These are phyloP conservation scores for Cercospora sojina DNA, from an alignment of 2,329 filamentous ascomycete species.

Conservation along the genomic window DNA sequence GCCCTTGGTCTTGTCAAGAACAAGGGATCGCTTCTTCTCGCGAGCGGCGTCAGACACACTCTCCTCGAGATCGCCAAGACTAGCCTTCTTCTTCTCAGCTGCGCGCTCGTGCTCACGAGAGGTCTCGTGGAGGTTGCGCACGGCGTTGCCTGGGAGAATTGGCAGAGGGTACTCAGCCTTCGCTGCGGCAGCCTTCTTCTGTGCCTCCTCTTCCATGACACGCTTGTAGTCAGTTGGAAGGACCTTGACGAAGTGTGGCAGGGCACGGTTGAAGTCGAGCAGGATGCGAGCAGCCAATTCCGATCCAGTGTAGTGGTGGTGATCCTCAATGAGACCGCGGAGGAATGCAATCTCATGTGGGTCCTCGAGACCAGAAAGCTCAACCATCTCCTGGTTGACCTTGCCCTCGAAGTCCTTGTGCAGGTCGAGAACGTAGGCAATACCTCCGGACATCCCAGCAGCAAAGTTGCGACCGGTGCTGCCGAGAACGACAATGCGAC, in stretches of 20 bases:
- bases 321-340: constrained; percentile 88
- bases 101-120: constrained; percentile 57
- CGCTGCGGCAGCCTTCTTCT: constrained; percentile 81
- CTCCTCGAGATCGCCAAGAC: constrained; percentile 81
- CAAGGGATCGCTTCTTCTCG: constrained; percentile 85
- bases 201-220: constrained; percentile 79
- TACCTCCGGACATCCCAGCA: constrained; percentile 97
- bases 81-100: constrained; percentile 68
- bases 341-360: constrained; percentile 86
- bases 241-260: constrained; percentile 89
- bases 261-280: constrained; percentile 89
- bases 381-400: constrained; percentile 97
- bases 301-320: constrained; percentile 96
- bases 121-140: constrained; percentile 54
- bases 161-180: constrained; percentile 80
- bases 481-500: constrained; percentile 82
- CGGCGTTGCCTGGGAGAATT: constrained; percentile 66
- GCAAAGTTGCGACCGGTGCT: constrained; percentile 94
- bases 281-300: constrained; percentile 90
- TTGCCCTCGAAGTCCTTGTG: constrained; percentile 86
- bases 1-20: constrained; percentile 94
- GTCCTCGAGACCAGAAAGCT: constrained; percentile 79
- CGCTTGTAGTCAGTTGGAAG: constrained; percentile 95
- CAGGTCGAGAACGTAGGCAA: constrained; percentile 90
- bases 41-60: constrained; percentile 78